These are phyloP conservation scores for Irpex sp. DNA, from an alignment of 1,284 basidiomycete species.

Conservation along the genomic window DNA sequence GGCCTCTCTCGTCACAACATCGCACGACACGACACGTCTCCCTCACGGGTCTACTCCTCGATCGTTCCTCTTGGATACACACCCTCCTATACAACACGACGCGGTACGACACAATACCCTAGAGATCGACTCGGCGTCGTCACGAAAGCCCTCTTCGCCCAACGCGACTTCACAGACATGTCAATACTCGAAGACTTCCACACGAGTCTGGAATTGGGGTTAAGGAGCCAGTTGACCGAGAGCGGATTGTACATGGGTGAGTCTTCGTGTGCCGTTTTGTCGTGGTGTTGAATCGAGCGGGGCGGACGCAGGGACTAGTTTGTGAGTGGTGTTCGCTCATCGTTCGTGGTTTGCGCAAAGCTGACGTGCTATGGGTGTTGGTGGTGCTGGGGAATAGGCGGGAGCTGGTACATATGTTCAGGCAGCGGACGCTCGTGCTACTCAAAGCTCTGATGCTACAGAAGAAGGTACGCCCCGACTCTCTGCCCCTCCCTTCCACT, in stretches of 20 bases:
- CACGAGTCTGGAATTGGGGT: slow-evolving; percentile 59
- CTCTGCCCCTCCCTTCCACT: background rate
- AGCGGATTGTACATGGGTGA: slow-evolving; percentile 84
- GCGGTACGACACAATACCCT: background rate
- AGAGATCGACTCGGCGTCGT: slow-evolving; percentile 96
- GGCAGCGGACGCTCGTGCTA: slow-evolving; percentile 89
- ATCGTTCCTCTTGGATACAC: too few relatives aligned
- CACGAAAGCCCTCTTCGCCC: slow-evolving; percentile 85
- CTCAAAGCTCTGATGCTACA: slow-evolving; percentile 94
- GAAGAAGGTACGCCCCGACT: slow-evolving; percentile 55
- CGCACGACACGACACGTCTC: background rate
- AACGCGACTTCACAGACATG: slow-evolving; percentile 82
- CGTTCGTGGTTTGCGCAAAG: background rate
- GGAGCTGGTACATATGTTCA: slow-evolving; percentile 90
- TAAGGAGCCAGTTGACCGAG: slow-evolving; percentile 69
- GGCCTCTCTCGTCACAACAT: too few relatives aligned
- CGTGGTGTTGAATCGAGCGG: background rate
- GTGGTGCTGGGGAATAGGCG: slow-evolving; percentile 38
- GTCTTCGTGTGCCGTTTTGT: slow-evolving; percentile 15
- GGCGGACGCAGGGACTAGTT: slow-evolving; percentile 62
- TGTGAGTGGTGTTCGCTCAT: slow-evolving; percentile 41
- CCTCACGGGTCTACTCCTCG: too few relatives aligned
- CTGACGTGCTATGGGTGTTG: too few relatives aligned
- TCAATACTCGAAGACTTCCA: slow-evolving; percentile 84
- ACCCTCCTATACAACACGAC: too few relatives aligned